phyloP scores from a whole-genome alignment of 2,329 filamentous ascomycete genomes.

The Colletotrichum gigasporum region DNA sequence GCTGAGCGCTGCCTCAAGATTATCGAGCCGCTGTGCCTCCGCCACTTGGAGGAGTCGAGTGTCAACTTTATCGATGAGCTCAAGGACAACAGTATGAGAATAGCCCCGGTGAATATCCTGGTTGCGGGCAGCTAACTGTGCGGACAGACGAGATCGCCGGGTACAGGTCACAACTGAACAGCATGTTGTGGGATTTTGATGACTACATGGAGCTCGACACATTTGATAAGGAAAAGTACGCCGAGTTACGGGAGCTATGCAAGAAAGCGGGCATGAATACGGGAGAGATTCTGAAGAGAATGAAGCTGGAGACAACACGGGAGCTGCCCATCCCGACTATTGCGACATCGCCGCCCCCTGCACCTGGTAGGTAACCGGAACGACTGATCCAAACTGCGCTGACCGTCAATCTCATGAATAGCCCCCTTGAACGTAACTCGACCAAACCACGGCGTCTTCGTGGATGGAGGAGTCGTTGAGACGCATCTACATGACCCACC shows the following conservation, averaged over 20 bases:
- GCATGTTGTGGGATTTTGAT: constrained; percentile 66
- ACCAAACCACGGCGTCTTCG: too few relatives aligned
- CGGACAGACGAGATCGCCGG: constrained; percentile 58
- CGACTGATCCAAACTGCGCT: neutral
- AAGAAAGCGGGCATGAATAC: constrained; percentile 59
- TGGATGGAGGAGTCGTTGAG: neutral
- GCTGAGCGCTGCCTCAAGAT: constrained; percentile 59
- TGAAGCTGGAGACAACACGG: constrained; percentile 55
- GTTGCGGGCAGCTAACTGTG: neutral
- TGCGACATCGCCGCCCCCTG: constrained; percentile 2
- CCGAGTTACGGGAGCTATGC: constrained; percentile 56
- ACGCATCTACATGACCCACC: neutral
- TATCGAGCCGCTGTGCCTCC: constrained; percentile 61
- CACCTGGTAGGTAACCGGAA: neutral
- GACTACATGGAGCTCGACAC: constrained; percentile 59
- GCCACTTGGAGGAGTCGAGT: constrained; percentile 58
- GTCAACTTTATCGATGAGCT: constrained; percentile 59
- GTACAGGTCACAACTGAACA: constrained; percentile 56
- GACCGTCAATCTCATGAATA: neutral
- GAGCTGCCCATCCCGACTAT: constrained; percentile 4
- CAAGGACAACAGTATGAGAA: constrained; percentile 60
- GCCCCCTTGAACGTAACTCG: neutral
- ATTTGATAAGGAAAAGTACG: constrained; percentile 61
- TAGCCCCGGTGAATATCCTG: too few relatives aligned
- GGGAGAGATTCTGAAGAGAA: constrained; percentile 60